phyloP scores from a whole-genome alignment of 208 protist genomes.

The Leishmania lainsoni region DNA sequence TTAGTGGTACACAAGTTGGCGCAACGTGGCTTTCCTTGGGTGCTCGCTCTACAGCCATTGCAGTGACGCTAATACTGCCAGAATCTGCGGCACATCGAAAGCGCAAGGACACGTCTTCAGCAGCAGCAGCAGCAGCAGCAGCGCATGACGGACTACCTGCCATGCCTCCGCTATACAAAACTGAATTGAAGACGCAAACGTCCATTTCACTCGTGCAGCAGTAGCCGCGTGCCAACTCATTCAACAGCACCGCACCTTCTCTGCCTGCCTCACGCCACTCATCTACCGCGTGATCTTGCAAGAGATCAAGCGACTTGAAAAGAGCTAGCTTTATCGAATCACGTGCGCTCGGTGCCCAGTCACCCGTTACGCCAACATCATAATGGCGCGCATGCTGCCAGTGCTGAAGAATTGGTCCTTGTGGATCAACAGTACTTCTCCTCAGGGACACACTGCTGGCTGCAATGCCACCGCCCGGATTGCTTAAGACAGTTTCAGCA shows the following conservation, averaged over 20 bases:
- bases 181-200: neutral
- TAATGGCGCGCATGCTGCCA: neutral
- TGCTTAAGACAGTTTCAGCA: neutral
- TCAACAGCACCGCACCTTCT: conserved; percentile 38
- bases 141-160: neutral
- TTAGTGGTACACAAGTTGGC: neutral
- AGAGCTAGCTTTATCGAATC: conserved; percentile 47
- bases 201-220: conserved; percentile 18
- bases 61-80: neutral
- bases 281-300: conserved; percentile 28
- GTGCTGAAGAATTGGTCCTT: no score
- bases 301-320: conserved; percentile 26
- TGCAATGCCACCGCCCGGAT: neutral
- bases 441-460: neutral
- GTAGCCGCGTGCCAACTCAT: conserved; percentile 11
- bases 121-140: neutral
- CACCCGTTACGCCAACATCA: conserved; percentile 37
- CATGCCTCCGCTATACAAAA: neutral
- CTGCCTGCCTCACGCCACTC: conserved; percentile 29
- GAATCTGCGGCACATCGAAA: neutral
- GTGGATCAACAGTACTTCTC: neutral
- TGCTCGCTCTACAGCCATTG: neutral
- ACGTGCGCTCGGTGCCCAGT: conserved; percentile 25
- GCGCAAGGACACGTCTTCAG: neutral
- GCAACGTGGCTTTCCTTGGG: neutral